A percentile compares a stretch with the other conserved stretches of the same genome.
These are phyloP conservation scores for Coemansia sp. DNA, from an alignment of 192 early-diverging fungal species.

Conservation along the genomic window DNA sequence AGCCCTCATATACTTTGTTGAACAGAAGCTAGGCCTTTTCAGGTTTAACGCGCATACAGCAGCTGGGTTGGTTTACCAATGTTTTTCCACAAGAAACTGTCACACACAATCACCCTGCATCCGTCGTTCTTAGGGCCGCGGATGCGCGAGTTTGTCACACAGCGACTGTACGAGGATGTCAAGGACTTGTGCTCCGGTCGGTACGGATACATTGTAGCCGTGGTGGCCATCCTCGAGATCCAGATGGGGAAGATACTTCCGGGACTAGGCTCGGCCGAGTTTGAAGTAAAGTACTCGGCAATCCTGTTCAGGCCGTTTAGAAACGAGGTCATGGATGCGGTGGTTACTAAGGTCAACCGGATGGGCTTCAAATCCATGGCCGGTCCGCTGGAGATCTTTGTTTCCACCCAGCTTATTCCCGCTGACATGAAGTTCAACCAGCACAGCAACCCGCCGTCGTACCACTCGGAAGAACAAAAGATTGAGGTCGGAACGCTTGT, in stretches of 20 bases:
- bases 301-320: conserved; percentile 98
- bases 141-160: conserved; percentile 71
- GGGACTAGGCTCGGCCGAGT: conserved; percentile 87
- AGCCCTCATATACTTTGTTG: no score
- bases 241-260: conserved; percentile 81
- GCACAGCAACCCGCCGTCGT: conserved; percentile 81
- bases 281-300: conserved; percentile 84
- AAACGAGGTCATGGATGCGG: conserved; percentile 92
- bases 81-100: conserved; percentile 73
- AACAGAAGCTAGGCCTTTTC: no score
- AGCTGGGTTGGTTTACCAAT: conserved; percentile 4
- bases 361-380: conserved; percentile 95
- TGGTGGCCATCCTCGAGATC: conserved; percentile 77
- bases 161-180: conserved; percentile 89
- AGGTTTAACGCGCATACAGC: no score
- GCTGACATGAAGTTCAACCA: conserved; percentile 89
- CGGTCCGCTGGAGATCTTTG: conserved; percentile 91
- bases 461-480: conserved; percentile 71
- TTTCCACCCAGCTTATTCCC: conserved; percentile 83
- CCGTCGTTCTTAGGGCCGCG: conserved; percentile 89
- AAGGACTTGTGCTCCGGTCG: conserved; percentile 93
- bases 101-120: conserved; percentile 91
- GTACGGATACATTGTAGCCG: conserved; percentile 90
- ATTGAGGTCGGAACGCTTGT: conserved; percentile 88
- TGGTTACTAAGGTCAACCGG: conserved; percentile 87